Percentiles rank a stretch among this genome's conserved stretches.
These are phyloP conservation scores for Phytophthora pini DNA, from an alignment of 352 stramenopile genomes.

Conservation along the genomic window DNA sequence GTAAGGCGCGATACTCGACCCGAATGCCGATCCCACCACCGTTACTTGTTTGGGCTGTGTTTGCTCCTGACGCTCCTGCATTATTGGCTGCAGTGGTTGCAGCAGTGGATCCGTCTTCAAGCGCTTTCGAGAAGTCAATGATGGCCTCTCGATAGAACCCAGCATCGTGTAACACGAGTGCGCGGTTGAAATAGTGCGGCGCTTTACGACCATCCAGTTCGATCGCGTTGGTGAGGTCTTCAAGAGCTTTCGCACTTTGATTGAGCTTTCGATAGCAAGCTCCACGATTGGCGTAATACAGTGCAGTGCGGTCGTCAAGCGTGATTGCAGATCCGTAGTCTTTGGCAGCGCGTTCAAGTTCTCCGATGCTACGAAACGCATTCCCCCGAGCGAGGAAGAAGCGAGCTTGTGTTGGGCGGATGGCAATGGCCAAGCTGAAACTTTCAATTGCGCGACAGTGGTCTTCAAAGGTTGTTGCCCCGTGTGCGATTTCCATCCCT, in stretches of 20 bases:
- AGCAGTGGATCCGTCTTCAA: constrained; percentile 65
- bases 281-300: constrained; percentile 81
- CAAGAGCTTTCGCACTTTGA: constrained; percentile 56
- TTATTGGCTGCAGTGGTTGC: constrained; percentile 9
- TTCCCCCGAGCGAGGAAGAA: constrained; percentile 83
- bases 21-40: constrained; percentile 50
- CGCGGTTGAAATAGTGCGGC: constrained; percentile 79
- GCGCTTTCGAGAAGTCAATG: constrained; percentile 72
- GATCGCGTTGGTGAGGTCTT: constrained; percentile 74
- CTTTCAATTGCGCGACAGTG: constrained; percentile 77
- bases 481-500: constrained; percentile 71
- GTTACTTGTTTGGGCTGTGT: background rate
- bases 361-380: constrained; percentile 73
- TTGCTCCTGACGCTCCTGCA: constrained; percentile 6
- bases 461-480: constrained; percentile 60
- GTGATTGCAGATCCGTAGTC: constrained; percentile 68
- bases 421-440: constrained; percentile 77
- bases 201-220: constrained; percentile 79
- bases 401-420: constrained; percentile 68
- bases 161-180: constrained; percentile 69
- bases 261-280: constrained; percentile 80
- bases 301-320: constrained; percentile 67
- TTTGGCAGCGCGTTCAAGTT: constrained; percentile 64
- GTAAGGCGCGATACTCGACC: constrained; percentile 72
- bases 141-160: constrained; percentile 74